Evolutionary conservation across 2,329 filamentous ascomycete species (phyloP), one percentile per base, ranked within the genome.

Genomic region (Zymoseptoria passerinii): DNA sequence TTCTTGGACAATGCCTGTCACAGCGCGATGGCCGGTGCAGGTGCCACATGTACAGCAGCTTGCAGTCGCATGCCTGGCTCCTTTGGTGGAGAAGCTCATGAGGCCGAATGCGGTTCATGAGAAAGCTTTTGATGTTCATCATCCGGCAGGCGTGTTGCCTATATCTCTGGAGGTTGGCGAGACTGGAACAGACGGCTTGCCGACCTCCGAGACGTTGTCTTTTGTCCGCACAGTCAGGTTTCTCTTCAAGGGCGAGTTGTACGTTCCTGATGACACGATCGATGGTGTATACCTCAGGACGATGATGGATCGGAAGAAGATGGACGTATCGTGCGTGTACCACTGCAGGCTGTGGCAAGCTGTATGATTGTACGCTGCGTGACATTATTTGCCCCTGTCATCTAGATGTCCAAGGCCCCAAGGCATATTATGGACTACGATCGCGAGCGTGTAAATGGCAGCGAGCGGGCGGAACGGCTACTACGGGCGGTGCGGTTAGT

Each of bases 1-100:
- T 63, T 61, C 27, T 54, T 63, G 13, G 61, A 65, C 28, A 59
- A 60, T 28, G 56, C 61, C 3, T 65, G 61, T 53, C 63, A 61
- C 49, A 57, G 55, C 2, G 61, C 59, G 1, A 63, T 65, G 59
- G 63, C 63, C 53, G 61, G 61, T 8, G 58, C 58, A 27, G 61
- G 61, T 27, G 60, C 63, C 18, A 63, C 61, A 8, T 63, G 59
- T 52, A 65, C 60, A 16, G 58, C 61, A 35, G 62, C 61, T 10
- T 55, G 52, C 27, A 61, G 61, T 60, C 58, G 58, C 1, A 51
- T 62, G 8, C 28, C 28, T 16, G 59, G 63, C 8, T 58, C 55
- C 55, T n/a, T 20, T 65, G 51, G 59, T 63, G 10, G 53, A 55
- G 5, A 3, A 58, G 19, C 50, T 60, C 20, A 60, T 60, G 56